A percentile compares a stretch with the other conserved stretches of the same genome.
Conservation (phyloP, 2,329 filamentous ascomycete genomes). For the Grosmannia penicillata region DNA sequence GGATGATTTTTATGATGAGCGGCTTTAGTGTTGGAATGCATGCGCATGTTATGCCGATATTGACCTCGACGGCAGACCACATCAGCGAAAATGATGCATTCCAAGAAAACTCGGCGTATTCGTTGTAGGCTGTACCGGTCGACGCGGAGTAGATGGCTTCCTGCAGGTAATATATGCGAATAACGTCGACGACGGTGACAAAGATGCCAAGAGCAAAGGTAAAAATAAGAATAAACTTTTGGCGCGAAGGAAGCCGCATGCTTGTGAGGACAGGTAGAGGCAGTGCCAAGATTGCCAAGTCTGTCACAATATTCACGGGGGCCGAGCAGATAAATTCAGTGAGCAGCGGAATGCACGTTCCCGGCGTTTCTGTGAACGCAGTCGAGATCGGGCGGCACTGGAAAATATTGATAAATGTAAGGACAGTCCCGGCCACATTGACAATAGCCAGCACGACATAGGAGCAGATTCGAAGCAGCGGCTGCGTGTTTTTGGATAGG, state of each 20-base stretch:
- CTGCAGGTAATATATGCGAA: conserved; percentile 82
- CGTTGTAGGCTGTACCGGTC: conserved; percentile 18
- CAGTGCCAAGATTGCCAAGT: conserved; percentile 72
- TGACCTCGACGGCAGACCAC: conserved; percentile 90
- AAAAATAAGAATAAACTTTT: conserved; percentile 75
- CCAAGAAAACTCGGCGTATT: conserved; percentile 36
- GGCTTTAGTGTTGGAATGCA: conserved; percentile 91
- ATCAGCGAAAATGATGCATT: conserved; percentile 76
- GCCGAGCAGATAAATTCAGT: conserved; percentile 60
- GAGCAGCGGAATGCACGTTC: conserved; percentile 39
- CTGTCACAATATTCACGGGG: conserved; percentile 83
- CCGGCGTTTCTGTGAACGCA: conserved; percentile 38
- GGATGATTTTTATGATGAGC: conserved; percentile 52
- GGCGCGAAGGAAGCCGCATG: conserved; percentile 70
- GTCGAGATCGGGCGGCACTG: conserved; percentile 67
- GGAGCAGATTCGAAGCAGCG: conserved; percentile 67
- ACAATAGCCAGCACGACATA: conserved; percentile 65
- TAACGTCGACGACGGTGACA: conserved; percentile 73
- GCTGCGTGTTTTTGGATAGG: conserved; percentile 62
- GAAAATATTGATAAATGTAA: conserved; percentile 78
- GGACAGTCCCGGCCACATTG: conserved; percentile 59
- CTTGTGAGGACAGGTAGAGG: conserved; percentile 78
- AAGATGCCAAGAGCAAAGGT: conserved; percentile 83
- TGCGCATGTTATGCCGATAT: conserved; percentile 76
- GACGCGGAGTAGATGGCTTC: conserved; percentile 40